A percentile compares a stretch with the other conserved stretches of the same genome.
Conservation (phyloP, 2,329 filamentous ascomycete genomes). For the Hypoxylon sp. region DNA sequence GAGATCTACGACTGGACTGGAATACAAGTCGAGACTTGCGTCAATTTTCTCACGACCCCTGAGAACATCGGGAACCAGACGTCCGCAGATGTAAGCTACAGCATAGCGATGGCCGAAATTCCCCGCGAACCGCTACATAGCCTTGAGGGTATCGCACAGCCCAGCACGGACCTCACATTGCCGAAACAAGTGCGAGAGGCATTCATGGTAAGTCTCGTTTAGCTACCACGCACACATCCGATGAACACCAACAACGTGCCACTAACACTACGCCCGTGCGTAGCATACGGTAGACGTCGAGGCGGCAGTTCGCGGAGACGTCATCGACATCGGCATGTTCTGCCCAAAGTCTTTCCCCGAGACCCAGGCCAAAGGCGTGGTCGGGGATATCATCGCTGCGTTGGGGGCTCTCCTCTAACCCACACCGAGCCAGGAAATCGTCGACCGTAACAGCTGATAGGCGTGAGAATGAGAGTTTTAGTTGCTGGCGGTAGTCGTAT, state of each 20-base stretch:
- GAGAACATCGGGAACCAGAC: slow-evolving; percentile 42
- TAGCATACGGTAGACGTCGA: slow-evolving; percentile 45
- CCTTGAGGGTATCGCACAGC: slow-evolving; percentile 13
- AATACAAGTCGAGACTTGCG: slow-evolving; percentile 72
- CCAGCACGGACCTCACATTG: slow-evolving; percentile 21
- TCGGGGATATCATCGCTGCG: slow-evolving; percentile 30
- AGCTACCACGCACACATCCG: background rate
- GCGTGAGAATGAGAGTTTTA: background rate
- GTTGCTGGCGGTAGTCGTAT: background rate
- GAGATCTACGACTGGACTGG: slow-evolving; percentile 81
- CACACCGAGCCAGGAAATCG: background rate
- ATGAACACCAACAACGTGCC: background rate
- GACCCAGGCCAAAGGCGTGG: slow-evolving; percentile 29
- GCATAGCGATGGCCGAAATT: slow-evolving; percentile 25
- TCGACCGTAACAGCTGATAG: background rate
- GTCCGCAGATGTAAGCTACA: background rate
- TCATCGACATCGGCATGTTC: slow-evolving; percentile 45
- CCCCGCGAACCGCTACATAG: background rate
- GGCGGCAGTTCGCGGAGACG: slow-evolving; percentile 34
- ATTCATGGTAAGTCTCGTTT: slow-evolving; percentile 32
- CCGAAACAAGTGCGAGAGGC: slow-evolving; percentile 32
- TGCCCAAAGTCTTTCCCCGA: slow-evolving; percentile 30
- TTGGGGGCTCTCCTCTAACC: slow-evolving; percentile 23
- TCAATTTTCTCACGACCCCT: slow-evolving; percentile 78
- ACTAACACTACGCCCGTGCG: slow-evolving; percentile 6